Evolutionary conservation across 768 basidiomycete species (phyloP), one percentile per base, ranked within the genome.

Genomic region (Pholiota molesta): DNA sequence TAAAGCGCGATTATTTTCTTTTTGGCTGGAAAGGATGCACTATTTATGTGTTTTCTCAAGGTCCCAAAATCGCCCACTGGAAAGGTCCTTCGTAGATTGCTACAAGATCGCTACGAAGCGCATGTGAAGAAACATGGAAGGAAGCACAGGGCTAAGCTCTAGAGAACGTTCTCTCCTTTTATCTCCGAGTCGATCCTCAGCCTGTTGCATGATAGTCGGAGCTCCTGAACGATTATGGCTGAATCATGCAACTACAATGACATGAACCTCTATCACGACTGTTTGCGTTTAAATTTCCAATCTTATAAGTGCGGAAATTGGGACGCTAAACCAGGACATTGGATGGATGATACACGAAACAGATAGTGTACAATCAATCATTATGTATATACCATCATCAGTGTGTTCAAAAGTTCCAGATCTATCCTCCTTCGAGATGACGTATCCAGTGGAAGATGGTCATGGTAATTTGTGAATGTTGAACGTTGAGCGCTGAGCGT

Each of bases 11-110:
- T 26, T 10, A 14, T 37, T 14, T 37, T 37, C 29, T 19, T 11
- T 7, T 26, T 31, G n/a, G 23, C 21, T 26, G n/a, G 39, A n/a
- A 28, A 23, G 7, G 33, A 57, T 19, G 23, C 29, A 9, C 23
- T 8, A 23, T 51, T 13, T 26, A 9, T 23, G 10, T 7, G 6
- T 14, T 14, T 28, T 58, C 26, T 26, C 8, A 55, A 55, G 61
- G 87, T 92, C 49, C 91, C 91, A 1, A 92, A 91, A 66, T 83
- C 82, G 0, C 87, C 88, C 0, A 90, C 89, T 7, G 91, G 91
- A 1, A 92, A 93, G 75, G 83, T 84, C 1, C 71, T 92, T 49
- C 81, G 90, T 7, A 77, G 89, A 19, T 76, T 81, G 3, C 71
- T 93, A 59, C 84, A 86, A 59, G 88, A 89, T 13, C 75, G 73